Conservation (phyloP, 2,329 filamentous ascomycete genomes). For the Diaporthe humulicola region DNA sequence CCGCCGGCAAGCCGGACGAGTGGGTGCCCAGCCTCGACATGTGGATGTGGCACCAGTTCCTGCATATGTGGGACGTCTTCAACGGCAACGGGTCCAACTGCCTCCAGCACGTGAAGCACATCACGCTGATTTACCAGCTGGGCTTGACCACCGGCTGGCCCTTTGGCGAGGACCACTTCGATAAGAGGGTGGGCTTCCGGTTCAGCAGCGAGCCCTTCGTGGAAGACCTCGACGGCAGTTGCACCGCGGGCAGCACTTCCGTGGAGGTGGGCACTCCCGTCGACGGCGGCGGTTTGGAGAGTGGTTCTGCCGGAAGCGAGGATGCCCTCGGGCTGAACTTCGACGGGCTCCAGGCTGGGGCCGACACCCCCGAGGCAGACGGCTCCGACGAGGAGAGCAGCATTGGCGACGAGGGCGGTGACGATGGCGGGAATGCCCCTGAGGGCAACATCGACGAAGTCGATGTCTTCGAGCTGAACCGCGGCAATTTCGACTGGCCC, state of each 20-base stretch:
- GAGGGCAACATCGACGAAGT: neutral
- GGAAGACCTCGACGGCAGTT: neutral
- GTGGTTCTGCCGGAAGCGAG: no score
- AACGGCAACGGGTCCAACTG: neutral
- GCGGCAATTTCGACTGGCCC: neutral
- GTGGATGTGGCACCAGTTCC: neutral
- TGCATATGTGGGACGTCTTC: neutral
- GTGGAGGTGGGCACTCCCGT: no score
- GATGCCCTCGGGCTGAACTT: no score
- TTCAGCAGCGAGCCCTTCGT: neutral
- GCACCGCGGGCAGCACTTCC: no score
- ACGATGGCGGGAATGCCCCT: neutral
- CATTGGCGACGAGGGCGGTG: neutral
- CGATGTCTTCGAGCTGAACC: neutral
- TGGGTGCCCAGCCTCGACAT: neutral
- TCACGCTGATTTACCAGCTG: neutral
- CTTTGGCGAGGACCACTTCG: neutral
- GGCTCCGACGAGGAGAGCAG: no score
- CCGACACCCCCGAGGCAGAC: no score
- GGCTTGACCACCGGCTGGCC: neutral
- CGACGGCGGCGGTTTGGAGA: no score
- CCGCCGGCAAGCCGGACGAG: accelerated
- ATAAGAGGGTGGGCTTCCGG: neutral
- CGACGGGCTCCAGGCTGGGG: no score
- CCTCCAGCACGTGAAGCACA: neutral